A percentile compares a stretch with the other conserved stretches of the same genome.
These are phyloP conservation scores for Diaporthe ilicicola DNA, from an alignment of 2,329 filamentous ascomycete genomes.

Conservation along the genomic window DNA sequence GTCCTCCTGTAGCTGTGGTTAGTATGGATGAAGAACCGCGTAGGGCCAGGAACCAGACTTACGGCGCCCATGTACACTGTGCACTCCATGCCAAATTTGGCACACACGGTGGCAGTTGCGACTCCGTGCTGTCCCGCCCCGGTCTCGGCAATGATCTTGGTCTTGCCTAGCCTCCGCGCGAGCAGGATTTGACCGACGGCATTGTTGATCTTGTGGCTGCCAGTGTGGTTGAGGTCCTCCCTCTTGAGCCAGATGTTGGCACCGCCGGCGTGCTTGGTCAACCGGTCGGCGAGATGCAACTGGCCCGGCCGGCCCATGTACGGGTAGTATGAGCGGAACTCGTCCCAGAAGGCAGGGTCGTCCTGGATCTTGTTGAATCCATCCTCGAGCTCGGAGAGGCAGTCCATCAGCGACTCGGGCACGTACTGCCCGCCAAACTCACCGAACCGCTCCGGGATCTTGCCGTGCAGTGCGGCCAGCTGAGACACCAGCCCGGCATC, in stretches of 20 bases:
- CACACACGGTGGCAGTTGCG: conserved; percentile 95
- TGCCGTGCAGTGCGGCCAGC: conserved; percentile 81
- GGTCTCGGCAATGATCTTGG: conserved; percentile 96
- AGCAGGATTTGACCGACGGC: conserved; percentile 92
- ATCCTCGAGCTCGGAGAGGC: conserved; percentile 85
- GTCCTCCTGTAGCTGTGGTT: conserved; percentile 69
- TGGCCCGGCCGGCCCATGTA: conserved; percentile 97
- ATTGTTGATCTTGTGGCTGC: conserved; percentile 99
- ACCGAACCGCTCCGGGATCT: conserved; percentile 87
- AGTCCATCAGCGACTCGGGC: conserved; percentile 97
- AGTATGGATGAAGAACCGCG: conserved; percentile 33
- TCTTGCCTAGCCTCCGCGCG: conserved; percentile 88
- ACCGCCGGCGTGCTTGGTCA: conserved; percentile 89
- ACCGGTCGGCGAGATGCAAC: conserved; percentile 84
- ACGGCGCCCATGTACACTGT: conserved; percentile 96
- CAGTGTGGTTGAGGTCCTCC: conserved; percentile 97
- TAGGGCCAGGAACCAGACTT: conserved; percentile 39
- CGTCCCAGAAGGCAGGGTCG: conserved; percentile 94
- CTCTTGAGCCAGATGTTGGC: conserved; percentile 98
- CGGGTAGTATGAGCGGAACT: conserved; percentile 93
- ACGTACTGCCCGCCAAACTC: conserved; percentile 98
- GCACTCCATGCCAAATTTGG: conserved; percentile 98
- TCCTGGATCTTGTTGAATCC: conserved; percentile 90
- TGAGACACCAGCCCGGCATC: conserved; percentile 72
- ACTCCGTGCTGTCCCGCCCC: conserved; percentile 98